These are phyloP conservation scores for Massarina eburnea DNA, from an alignment of 2,329 filamentous ascomycete genomes.

Conservation along the genomic window DNA sequence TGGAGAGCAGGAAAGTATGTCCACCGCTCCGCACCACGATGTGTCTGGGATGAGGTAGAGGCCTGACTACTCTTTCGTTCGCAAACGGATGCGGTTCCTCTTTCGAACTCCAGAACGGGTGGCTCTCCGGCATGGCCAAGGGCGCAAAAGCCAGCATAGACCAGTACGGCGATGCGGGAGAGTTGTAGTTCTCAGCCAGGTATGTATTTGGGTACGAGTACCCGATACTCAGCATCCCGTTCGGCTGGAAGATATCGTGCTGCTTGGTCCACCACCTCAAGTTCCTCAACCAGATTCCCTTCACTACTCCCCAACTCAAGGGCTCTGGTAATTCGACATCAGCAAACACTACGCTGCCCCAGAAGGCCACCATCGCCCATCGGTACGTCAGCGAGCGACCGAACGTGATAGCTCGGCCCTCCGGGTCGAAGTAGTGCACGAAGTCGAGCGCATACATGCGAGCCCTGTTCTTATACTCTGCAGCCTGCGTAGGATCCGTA, in stretches of 20 bases:
- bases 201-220: slow-evolving; percentile 82
- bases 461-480: slow-evolving; percentile 70
- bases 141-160: slow-evolving; percentile 77
- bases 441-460: slow-evolving; percentile 69
- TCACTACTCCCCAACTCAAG: slow-evolving; percentile 76
- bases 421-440: slow-evolving; percentile 73
- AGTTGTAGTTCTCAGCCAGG: slow-evolving; percentile 83
- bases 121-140: slow-evolving; percentile 66
- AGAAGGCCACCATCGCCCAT: slow-evolving; percentile 85
- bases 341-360: slow-evolving; percentile 75
- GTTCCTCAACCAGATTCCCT: slow-evolving; percentile 73
- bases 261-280: slow-evolving; percentile 80
- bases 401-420: slow-evolving; percentile 73
- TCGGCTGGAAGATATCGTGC: slow-evolving; percentile 71
- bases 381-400: slow-evolving; percentile 77
- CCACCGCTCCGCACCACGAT: slow-evolving; percentile 72
- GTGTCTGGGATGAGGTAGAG: slow-evolving; percentile 69
- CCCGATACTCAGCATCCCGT: slow-evolving; percentile 74
- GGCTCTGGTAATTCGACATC: slow-evolving; percentile 72
- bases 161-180: slow-evolving; percentile 73
- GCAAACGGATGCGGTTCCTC: slow-evolving; percentile 63
- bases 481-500: slow-evolving; percentile 64
- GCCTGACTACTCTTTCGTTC: slow-evolving; percentile 60
- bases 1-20: slow-evolving; percentile 71
- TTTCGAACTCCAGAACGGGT: slow-evolving; percentile 73